These are phyloP conservation scores for Aspergillus asperescens DNA, from an alignment of 495 filamentous ascomycete genomes.

Conservation along the genomic window DNA sequence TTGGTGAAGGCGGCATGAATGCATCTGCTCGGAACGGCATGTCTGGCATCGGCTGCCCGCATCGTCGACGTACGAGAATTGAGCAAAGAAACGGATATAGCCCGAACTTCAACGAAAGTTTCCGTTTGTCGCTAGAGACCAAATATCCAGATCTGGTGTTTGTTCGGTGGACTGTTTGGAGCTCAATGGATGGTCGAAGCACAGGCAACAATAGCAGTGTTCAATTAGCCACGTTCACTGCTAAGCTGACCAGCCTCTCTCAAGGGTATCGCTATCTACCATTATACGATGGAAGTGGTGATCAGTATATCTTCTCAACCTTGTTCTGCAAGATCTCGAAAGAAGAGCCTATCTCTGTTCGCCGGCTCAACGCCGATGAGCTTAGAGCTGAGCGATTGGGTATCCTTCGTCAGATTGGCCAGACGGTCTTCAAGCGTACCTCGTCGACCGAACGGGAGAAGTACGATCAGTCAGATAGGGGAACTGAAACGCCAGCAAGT, in stretches of 20 bases:
- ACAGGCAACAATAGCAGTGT: slow-evolving; percentile 56
- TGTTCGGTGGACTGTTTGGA: slow-evolving; percentile 87
- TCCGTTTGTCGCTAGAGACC: slow-evolving; percentile 73
- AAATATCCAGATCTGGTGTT: slow-evolving; percentile 91
- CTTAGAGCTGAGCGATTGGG: slow-evolving; percentile 46
- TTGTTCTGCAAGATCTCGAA: slow-evolving; percentile 83
- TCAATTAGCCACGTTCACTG: slow-evolving; percentile 83
- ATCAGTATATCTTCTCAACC: slow-evolving; percentile 90
- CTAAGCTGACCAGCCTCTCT: slow-evolving; percentile 81
- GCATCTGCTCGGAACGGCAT: slow-evolving; percentile 62
- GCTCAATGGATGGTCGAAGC: slow-evolving; percentile 62
- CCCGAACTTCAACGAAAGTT: slow-evolving; percentile 71
- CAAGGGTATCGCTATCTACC: slow-evolving; percentile 96
- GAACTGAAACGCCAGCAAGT: slow-evolving; percentile 28
- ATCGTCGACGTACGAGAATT: slow-evolving; percentile 71
- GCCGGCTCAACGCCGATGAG: slow-evolving; percentile 43
- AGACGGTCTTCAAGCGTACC: slow-evolving; percentile 48
- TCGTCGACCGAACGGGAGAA: slow-evolving; percentile 44
- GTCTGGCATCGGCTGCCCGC: slow-evolving; percentile 68
- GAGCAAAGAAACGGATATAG: slow-evolving; percentile 87
- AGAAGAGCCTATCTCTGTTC: slow-evolving; percentile 48
- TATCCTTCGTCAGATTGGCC: slow-evolving; percentile 45
- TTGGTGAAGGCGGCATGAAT: slow-evolving; percentile 64
- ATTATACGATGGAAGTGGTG: slow-evolving; percentile 81
- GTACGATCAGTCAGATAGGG: slow-evolving; percentile 25